Conservation (phyloP, 2,329 filamentous ascomycete species). For the Neofusicoccum kwambonambiense region DNA sequence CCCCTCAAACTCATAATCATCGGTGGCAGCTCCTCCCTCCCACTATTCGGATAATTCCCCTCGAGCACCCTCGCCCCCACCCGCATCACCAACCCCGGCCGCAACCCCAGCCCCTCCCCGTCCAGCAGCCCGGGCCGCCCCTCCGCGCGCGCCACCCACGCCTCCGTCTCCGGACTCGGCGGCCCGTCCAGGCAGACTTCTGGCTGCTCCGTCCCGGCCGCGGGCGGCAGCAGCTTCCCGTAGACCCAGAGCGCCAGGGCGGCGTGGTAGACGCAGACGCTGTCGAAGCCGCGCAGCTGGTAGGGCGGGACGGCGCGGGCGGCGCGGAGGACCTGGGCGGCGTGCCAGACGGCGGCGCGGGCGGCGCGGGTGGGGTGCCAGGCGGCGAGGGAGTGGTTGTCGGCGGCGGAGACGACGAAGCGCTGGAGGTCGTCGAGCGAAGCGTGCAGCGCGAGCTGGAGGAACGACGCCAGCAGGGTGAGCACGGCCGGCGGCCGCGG, state of each 20-base stretch:
- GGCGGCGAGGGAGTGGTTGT: conserved; percentile 57
- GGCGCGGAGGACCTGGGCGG: conserved; percentile 63
- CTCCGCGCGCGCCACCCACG: background rate
- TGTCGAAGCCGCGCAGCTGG: conserved; percentile 63
- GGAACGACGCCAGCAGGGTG: conserved; percentile 46
- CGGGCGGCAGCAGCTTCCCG: background rate
- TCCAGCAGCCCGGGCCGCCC: background rate
- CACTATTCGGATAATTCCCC: conserved; percentile 23
- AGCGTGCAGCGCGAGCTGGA: conserved; percentile 64
- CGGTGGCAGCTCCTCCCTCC: conserved; percentile 21
- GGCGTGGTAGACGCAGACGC: conserved; percentile 67
- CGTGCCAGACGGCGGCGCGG: conserved; percentile 64
- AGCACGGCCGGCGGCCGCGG: conserved; percentile 41
- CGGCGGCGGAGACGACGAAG: conserved; percentile 49
- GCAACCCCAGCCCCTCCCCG: background rate
- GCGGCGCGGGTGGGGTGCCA: conserved; percentile 58
- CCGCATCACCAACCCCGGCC: conserved; percentile 21
- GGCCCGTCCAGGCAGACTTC: background rate
- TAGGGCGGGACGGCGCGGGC: conserved; percentile 56
- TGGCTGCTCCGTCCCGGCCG: too few relatives aligned
- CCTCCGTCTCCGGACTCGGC: background rate
- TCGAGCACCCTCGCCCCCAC: conserved; percentile 22
- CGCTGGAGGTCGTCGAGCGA: conserved; percentile 65
- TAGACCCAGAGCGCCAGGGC: conserved; percentile 63
- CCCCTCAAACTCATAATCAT: conserved; percentile 21